Evolutionary conservation across 2,329 filamentous ascomycete genomes (phyloP).

Genomic region (Pseudogymnoascus sp.): DNA sequence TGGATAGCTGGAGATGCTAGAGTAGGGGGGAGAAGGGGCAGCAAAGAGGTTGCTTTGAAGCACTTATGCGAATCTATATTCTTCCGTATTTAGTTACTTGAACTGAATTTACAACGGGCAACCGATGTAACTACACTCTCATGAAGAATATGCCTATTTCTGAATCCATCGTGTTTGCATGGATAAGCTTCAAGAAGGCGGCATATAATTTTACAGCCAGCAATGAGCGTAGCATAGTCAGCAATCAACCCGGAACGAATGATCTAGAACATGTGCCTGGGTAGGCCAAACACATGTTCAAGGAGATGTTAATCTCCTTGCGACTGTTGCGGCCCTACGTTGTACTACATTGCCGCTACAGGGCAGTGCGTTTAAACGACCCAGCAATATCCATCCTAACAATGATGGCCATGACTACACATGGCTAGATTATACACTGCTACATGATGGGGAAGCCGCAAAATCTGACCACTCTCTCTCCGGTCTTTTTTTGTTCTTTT

Average conservation of each 20-base stretch:
- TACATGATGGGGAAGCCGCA: no score
- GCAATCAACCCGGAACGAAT: neutral
- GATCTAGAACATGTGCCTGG: neutral
- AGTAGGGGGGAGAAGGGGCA: neutral
- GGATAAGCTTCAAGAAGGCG: neutral
- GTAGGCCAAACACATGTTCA: no score
- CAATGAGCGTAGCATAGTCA: neutral
- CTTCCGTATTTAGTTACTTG: neutral
- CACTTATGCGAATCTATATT: neutral
- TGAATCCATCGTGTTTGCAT: neutral
- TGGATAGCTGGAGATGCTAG: neutral
- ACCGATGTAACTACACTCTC: neutral
- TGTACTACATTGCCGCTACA: no score
- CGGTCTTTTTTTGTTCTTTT: no score
- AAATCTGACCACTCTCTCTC: no score
- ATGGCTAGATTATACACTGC: no score
- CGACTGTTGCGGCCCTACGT: no score
- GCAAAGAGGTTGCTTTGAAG: neutral
- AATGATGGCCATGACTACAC: no score
- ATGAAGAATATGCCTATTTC: neutral
- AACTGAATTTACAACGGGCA: neutral
- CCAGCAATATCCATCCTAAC: no score
- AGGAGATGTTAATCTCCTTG: no score
- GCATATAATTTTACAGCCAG: neutral
- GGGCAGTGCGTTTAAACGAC: no score